Evolutionary conservation across 192 early-diverging fungal species (phyloP).

Genomic region (Gonapodya sp.): DNA sequence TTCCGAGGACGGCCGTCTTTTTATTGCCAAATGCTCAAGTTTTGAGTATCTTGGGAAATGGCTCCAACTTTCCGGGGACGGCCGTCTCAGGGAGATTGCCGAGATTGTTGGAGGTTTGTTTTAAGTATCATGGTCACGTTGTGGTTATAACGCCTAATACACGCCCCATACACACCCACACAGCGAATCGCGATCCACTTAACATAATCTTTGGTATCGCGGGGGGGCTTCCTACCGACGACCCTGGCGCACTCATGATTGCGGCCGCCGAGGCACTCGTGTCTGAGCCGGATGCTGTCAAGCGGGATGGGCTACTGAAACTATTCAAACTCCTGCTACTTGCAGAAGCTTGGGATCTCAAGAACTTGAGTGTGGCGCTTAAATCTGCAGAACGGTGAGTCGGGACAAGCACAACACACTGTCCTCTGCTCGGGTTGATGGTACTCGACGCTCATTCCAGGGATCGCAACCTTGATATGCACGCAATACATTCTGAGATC

Average conservation of each 20-base stretch:
- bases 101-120: neutral
- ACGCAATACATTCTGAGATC: slow-evolving; percentile 12
- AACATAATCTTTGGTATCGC: neutral
- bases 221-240: neutral
- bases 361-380: neutral
- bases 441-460: neutral
- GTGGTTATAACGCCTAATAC: neutral
- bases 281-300: neutral
- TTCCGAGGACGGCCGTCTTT: neutral
- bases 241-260: neutral
- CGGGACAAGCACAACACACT: neutral
- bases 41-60: slow-evolving; percentile 2
- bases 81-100: neutral
- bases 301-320: neutral
- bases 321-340: slow-evolving; percentile 11
- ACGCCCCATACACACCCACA: too few relatives aligned
- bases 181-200: slow-evolving; percentile 1
- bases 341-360: slow-evolving; percentile 6
- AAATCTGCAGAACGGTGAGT: slow-evolving; percentile 9
- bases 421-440: too few relatives aligned
- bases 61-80: neutral
- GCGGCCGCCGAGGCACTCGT: neutral
- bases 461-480: slow-evolving; percentile 6
- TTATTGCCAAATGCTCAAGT: neutral
- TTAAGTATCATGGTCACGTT: neutral